These are phyloP conservation scores for Ceraceosorus bombacis DNA, from an alignment of 1,284 basidiomycete species.

Conservation along the genomic window DNA sequence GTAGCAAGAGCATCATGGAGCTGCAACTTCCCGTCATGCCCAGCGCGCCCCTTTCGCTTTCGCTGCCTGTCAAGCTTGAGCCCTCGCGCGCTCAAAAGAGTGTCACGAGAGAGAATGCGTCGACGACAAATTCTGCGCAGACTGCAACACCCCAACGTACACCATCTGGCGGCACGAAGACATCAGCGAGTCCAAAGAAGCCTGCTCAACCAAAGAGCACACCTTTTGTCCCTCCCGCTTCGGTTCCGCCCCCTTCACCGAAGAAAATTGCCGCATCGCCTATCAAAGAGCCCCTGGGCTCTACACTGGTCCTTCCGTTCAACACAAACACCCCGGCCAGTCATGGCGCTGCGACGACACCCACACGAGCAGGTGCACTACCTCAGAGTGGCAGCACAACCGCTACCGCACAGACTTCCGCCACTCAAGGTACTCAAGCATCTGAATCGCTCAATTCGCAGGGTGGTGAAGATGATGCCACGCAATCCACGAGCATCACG, in stretches of 20 bases:
- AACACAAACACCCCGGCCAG: slow-evolving; percentile 1
- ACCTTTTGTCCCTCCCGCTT: not conserved
- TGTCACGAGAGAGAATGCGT: slow-evolving; percentile 2
- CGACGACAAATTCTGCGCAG: not conserved
- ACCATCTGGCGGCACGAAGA: not conserved
- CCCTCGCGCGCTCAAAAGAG: not conserved
- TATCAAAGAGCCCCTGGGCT: not conserved
- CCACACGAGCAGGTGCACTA: slow-evolving; percentile 4
- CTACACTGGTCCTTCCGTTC: not conserved
- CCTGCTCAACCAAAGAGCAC: not conserved
- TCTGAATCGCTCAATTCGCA: too few species aligned
- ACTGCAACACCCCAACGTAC: slow-evolving; percentile 2
- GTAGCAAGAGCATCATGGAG: slow-evolving; percentile 1
- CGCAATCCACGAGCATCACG: not conserved
- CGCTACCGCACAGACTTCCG: too few species aligned
- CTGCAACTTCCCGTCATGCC: slow-evolving; percentile 4
- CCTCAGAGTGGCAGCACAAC: not conserved
- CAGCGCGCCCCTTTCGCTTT: not conserved
- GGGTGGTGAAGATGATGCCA: too few species aligned
- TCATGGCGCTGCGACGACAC: not conserved
- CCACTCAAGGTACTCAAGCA: too few species aligned
- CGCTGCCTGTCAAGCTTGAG: too few species aligned
- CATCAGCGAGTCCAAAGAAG: not conserved
- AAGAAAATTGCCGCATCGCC: not conserved
- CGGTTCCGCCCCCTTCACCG: not conserved